phyloP scores from a whole-genome alignment of 2,329 filamentous ascomycete species.

The Colletotrichum sp. region DNA sequence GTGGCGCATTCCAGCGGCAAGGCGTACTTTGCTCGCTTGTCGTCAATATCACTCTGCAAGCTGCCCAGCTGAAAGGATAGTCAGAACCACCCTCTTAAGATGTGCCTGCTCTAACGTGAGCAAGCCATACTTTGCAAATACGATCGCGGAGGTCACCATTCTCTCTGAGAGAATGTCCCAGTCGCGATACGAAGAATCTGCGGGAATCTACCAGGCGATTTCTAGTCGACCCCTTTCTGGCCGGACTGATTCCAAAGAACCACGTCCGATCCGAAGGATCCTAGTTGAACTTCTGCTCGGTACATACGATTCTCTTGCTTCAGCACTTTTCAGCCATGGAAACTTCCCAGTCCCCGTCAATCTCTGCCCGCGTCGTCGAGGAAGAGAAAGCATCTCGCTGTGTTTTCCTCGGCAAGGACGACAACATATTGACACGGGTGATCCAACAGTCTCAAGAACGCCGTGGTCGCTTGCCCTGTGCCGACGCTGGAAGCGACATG shows the following conservation, averaged over 20 bases:
- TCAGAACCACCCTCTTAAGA: background rate
- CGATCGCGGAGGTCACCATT: background rate
- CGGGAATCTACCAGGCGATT: too few relatives aligned
- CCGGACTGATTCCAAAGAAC: too few relatives aligned
- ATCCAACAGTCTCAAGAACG: background rate
- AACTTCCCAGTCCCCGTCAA: background rate
- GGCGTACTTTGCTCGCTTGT: background rate
- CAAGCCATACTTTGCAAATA: background rate
- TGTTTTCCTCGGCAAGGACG: background rate
- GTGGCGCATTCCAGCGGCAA: background rate
- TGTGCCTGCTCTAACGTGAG: background rate
- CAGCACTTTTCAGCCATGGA: background rate
- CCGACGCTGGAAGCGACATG: background rate
- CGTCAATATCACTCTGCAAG: background rate
- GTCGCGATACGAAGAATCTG: too few relatives aligned
- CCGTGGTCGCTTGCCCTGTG: background rate
- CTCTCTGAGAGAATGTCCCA: too few relatives aligned
- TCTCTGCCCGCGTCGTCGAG: background rate
- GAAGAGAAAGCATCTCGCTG: background rate
- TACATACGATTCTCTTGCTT: background rate
- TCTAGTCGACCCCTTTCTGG: too few relatives aligned
- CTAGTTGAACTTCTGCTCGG: too few relatives aligned
- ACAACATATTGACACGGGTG: background rate
- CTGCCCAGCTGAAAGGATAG: background rate
- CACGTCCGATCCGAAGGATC: too few relatives aligned